These are phyloP conservation scores for Symbiodinium pilosum DNA, from an alignment of 73 alveolate genomes.

Conservation along the genomic window DNA sequence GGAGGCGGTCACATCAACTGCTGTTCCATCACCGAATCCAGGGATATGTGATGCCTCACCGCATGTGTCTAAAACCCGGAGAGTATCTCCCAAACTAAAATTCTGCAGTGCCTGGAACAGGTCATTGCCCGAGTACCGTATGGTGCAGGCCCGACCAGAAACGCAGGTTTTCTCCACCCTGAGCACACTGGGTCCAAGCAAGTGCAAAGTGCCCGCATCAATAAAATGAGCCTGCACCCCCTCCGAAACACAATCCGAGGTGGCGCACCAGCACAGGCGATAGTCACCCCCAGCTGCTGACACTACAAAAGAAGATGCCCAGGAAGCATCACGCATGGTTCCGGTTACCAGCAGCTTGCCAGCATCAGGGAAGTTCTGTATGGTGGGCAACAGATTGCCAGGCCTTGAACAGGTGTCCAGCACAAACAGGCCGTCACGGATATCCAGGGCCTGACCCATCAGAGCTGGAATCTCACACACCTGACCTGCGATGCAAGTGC, in stretches of 20 bases:
- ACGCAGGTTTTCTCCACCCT: constrained; percentile 12
- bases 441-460: not conserved
- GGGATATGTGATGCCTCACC: not conserved
- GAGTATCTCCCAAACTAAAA: too few relatives aligned
- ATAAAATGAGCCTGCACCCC: not conserved
- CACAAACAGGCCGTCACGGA: not conserved
- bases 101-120: not conserved
- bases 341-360: constrained; percentile 8
- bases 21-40: not conserved
- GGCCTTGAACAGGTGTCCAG: constrained; percentile 23
- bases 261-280: constrained; percentile 40
- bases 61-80: constrained; percentile 1
- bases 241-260: not conserved
- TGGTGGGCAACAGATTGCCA: not conserved
- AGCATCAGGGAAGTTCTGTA: constrained; percentile 1
- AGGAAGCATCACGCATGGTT: not conserved
- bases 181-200: not conserved
- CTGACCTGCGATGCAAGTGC: constrained; percentile 42
- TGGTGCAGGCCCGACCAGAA: constrained; percentile 16
- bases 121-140: not conserved
- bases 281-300: constrained; percentile 1
- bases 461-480: not conserved
- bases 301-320: not conserved
- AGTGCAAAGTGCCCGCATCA: constrained; percentile 2
- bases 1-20: not conserved